phyloP scores from a whole-genome alignment of 441 rosid species.

The Sinapis alba region DNA sequence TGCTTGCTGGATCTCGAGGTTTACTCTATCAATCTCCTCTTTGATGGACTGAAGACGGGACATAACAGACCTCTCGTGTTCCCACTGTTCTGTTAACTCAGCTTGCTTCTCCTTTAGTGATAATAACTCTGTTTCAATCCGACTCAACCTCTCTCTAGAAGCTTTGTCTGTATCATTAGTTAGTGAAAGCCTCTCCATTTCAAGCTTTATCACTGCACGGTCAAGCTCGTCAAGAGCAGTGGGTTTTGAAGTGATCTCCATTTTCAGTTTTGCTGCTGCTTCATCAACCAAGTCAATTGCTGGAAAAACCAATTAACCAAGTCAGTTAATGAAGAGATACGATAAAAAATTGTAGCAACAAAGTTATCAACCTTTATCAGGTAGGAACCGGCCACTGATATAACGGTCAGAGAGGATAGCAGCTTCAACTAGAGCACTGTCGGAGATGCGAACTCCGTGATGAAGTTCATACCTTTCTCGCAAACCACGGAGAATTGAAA shows the following conservation, averaged over 20 bases:
- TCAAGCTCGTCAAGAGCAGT: constrained; percentile 96
- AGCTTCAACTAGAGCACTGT: constrained; percentile 93
- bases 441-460: constrained; percentile 96
- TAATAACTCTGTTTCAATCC: constrained; percentile 76
- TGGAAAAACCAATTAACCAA: constrained; percentile 45
- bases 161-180: constrained; percentile 86
- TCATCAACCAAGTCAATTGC: constrained; percentile 98
- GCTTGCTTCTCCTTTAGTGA: constrained; percentile 75
- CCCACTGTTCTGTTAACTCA: constrained; percentile 90
- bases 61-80: constrained; percentile 95
- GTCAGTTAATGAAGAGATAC: not conserved
- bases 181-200: constrained; percentile 95
- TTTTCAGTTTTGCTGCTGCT: constrained; percentile 94
- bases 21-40: constrained; percentile 98
- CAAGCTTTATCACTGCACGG: constrained; percentile 85
- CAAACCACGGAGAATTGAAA: constrained; percentile 87
- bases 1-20: constrained; percentile 96
- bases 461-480: constrained; percentile 93
- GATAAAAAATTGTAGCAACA: constrained; percentile 1
- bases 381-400: constrained; percentile 91
- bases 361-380: constrained; percentile 82
- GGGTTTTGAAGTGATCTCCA: constrained; percentile 99
- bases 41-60: constrained; percentile 85
- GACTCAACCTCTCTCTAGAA: constrained; percentile 82
- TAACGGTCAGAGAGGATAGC: constrained; percentile 92